Conservation (phyloP, 306 rosid genomes). For the Delonix regia region DNA sequence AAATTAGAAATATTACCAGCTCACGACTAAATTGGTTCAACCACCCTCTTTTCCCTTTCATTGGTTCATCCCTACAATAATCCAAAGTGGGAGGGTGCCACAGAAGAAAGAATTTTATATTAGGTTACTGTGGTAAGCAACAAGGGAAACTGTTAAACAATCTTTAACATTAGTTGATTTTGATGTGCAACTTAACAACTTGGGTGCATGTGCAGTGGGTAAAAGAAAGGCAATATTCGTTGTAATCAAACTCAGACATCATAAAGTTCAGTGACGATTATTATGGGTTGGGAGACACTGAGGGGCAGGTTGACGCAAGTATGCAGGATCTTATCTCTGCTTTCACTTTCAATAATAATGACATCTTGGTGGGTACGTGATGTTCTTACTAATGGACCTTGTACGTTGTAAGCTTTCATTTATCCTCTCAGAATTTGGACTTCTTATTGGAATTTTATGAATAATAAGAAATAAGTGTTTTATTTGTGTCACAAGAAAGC, state of each 20-base stretch:
- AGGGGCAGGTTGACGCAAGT: constrained; percentile 14
- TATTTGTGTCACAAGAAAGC: neutral
- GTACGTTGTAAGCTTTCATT: neutral
- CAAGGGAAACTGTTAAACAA: neutral
- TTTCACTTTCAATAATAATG: constrained; percentile 17
- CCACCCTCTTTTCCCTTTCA: neutral
- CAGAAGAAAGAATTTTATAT: neutral
- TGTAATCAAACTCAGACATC: constrained; percentile 21
- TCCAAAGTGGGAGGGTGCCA: neutral
- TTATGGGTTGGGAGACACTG: neutral
- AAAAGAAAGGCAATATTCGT: constrained; percentile 15
- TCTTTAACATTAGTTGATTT: neutral
- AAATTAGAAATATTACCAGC: neutral
- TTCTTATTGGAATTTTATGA: neutral
- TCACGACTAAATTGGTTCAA: neutral
- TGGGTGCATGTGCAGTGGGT: constrained; percentile 20
- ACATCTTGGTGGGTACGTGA: constrained; percentile 19
- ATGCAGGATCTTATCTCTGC: constrained; percentile 10
- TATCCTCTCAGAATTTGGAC: neutral
- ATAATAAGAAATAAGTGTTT: too few relatives aligned
- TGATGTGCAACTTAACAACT: neutral
- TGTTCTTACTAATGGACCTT: constrained; percentile 5
- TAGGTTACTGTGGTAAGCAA: constrained; percentile 5
- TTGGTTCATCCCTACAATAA: neutral
- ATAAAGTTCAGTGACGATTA: constrained; percentile 27